Conservation (phyloP, 176 grass and related monocot species). For the Juncus effusus region DNA sequence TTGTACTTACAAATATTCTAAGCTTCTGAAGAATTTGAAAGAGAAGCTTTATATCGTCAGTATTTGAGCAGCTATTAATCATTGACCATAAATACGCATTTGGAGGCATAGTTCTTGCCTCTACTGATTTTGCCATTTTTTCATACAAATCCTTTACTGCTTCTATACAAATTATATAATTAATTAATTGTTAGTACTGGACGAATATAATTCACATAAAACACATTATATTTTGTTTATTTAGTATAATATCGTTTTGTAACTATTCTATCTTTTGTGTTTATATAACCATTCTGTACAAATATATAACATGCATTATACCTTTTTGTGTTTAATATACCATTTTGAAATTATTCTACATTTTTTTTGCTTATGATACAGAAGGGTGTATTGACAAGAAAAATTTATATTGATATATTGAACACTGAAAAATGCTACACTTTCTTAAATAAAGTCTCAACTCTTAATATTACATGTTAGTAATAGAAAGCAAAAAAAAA, state of each 20-base stretch:
- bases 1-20: constrained; percentile 73
- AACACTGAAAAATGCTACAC: too few relatives aligned
- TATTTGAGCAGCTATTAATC: constrained; percentile 64
- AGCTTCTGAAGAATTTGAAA: constrained; percentile 82
- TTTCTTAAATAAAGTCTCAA: too few relatives aligned
- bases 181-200: neutral
- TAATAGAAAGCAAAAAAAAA: constrained; percentile 11
- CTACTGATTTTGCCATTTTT: constrained; percentile 78
- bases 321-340: too few relatives aligned
- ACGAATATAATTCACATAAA: constrained; percentile 16
- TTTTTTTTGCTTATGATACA: too few relatives aligned
- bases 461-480: too few relatives aligned
- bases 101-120: constrained; percentile 88
- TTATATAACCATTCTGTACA: too few relatives aligned
- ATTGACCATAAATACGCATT: constrained; percentile 94
- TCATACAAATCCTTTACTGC: constrained; percentile 70
- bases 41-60: constrained; percentile 84
- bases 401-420: too few relatives aligned
- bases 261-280: too few relatives aligned
- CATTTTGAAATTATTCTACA: too few relatives aligned
- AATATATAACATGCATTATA: too few relatives aligned
- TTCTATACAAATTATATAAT: constrained; percentile 41
- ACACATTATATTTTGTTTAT: constrained; percentile 13
- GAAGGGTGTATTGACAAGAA: too few relatives aligned
- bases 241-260: too few relatives aligned